A percentile compares a stretch with the other conserved stretches of the same genome.
Conservation (phyloP, 2,329 filamentous ascomycete genomes). For the Leptographium lundbergii region DNA sequence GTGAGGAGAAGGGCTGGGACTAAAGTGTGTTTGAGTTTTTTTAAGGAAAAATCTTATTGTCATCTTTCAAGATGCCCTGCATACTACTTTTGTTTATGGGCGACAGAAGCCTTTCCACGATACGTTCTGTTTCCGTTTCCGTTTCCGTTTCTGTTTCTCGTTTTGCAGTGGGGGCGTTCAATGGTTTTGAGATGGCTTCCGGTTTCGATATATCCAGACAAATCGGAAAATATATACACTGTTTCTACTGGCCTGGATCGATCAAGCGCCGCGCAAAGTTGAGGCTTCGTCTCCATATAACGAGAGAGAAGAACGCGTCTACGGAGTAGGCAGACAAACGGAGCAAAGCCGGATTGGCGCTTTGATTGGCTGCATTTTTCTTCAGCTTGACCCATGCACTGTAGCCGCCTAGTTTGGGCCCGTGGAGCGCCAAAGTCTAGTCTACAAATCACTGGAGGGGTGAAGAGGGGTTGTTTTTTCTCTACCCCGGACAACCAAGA, state of each 20-base stretch:
- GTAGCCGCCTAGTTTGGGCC: not conserved
- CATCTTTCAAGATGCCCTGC: not conserved
- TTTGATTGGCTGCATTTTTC: not conserved
- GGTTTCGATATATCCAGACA: conserved; percentile 11
- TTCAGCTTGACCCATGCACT: not conserved
- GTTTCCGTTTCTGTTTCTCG: not conserved
- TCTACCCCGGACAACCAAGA: conserved; percentile 10
- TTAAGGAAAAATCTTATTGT: not conserved
- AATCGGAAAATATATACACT: conserved; percentile 3
- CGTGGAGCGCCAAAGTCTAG: not conserved
- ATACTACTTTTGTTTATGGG: not conserved
- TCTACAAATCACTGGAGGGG: conserved; percentile 2
- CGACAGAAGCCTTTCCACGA: not conserved
- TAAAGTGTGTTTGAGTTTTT: not conserved
- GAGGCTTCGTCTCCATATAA: not conserved
- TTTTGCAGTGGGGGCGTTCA: not conserved
- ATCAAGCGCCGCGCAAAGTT: not conserved
- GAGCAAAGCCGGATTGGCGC: not conserved
- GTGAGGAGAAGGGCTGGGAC: conserved; percentile 23
- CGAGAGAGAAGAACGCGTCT: too few species aligned
- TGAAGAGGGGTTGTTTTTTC: conserved; percentile 9
- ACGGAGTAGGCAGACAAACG: not conserved
- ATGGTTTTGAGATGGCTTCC: conserved; percentile 1
- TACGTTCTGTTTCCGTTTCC: not conserved
- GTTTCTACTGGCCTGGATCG: not conserved